These are phyloP conservation scores for Candida odintsovae DNA, from an alignment of 805 yeast species.

Conservation along the genomic window DNA sequence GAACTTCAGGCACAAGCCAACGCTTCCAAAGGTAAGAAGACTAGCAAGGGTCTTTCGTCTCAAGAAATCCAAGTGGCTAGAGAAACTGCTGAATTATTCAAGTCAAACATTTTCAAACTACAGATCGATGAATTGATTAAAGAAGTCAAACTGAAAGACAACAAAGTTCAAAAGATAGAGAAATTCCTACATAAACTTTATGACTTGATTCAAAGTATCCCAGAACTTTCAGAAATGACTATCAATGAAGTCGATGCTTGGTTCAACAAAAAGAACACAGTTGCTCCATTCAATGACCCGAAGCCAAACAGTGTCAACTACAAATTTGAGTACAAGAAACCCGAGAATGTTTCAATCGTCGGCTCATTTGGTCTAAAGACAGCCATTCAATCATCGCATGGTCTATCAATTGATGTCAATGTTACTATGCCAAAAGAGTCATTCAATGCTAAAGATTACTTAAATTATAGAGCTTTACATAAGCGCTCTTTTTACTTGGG, in stretches of 20 bases:
- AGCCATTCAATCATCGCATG: constrained; percentile 57
- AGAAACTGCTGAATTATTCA: constrained; percentile 91
- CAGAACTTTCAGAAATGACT: constrained; percentile 45
- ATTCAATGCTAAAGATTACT: constrained; percentile 81
- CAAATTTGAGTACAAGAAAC: constrained; percentile 62
- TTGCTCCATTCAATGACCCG: constrained; percentile 88
- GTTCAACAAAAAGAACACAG: constrained; percentile 45
- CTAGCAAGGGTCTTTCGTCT: constrained; percentile 37
- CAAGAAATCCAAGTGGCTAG: constrained; percentile 89
- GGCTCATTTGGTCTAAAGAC: constrained; percentile 90
- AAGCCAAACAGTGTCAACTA: constrained; percentile 71
- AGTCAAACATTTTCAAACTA: constrained; percentile 89
- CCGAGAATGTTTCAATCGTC: constrained; percentile 69
- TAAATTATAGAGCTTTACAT: constrained; percentile 85
- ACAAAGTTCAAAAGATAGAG: constrained; percentile 60
- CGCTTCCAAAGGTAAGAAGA: constrained; percentile 19
- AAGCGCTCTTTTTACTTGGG: constrained; percentile 87
- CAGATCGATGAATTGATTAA: constrained; percentile 88
- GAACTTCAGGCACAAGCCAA: constrained; percentile 7
- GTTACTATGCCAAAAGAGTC: constrained; percentile 73
- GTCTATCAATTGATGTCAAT: constrained; percentile 70
- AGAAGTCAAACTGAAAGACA: constrained; percentile 72
- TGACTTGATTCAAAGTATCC: constrained; percentile 59
- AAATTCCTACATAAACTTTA: constrained; percentile 70
- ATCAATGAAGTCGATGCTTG: constrained; percentile 54